Base-by-base conservation (phyloP, 2,329 filamentous ascomycete genomes). In the Hymenoscyphus occultus region DNA sequence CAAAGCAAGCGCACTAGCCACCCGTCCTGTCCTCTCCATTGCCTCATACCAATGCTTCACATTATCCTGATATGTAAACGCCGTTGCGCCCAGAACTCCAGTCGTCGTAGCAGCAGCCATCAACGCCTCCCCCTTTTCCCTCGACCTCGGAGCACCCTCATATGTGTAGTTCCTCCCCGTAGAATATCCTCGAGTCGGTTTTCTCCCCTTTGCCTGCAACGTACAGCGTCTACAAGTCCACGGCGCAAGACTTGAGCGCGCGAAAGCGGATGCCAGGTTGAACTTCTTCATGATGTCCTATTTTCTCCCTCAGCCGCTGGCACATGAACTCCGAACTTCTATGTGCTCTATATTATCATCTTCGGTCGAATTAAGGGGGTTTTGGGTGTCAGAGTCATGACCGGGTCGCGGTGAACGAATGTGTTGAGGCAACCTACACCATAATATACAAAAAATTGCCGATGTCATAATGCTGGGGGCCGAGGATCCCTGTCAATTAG, bases 31-130 rank as follows among this genome's bases (percentile, higher is more conserved):
- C 70, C 94, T 85, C 78, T 92, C 88, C 1, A 85, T 85, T 12
- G 91, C 90, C 61, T 89, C 86, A 75, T 91, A 94, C 40, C 84
- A 83, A 79, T 91, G 88, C 76, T 89, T 90, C 69, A 92, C 87
- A 70, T 96, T 88, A 75, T 89, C 86, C 35, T 81, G 81, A 67
- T 88, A 87, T 28, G 83, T 82, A 35, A 86, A 72, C 28, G 70
- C 69, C 12, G 69, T 67, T 56, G 65, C 67, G n/a, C 70, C 72
- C 42, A 74, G 54, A 28, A 67, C 64, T 3, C 71, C 71, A n/a
- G 60, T 63, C 19, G 67, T 63, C n/a, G 71, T 68, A 35, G 70
- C 67, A 59, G 70, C 67, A 59, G 71, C 19, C 14, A 73, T 32
- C 45, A 51, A 28, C 0, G 72, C 60, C 10, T 45, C 65, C 28